Percentiles rank a stretch among this genome's conserved stretches.
phyloP scores from a whole-genome alignment of 768 basidiomycete species.

The Sporobolomyces pararoseus region DNA sequence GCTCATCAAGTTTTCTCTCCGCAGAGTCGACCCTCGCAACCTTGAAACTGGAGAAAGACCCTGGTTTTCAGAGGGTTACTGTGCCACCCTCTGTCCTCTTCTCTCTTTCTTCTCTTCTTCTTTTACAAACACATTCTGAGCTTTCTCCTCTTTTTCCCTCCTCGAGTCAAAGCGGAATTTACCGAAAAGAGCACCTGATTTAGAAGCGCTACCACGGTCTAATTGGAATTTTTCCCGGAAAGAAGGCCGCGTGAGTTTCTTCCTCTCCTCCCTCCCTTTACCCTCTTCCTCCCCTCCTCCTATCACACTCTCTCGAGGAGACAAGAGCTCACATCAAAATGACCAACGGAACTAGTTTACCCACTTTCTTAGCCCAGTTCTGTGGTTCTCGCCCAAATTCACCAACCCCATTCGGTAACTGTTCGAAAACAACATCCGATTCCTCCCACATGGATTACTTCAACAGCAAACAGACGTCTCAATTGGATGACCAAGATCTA shows the following conservation, averaged over 20 bases:
- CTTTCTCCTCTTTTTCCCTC: too few relatives aligned
- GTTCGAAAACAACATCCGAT: not conserved
- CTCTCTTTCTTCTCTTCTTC: slow-evolving; percentile 2
- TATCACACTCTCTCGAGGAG: too few relatives aligned
- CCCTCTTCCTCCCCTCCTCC: not conserved
- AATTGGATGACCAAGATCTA: slow-evolving; percentile 1
- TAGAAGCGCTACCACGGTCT: too few relatives aligned
- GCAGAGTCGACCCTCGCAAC: too few relatives aligned
- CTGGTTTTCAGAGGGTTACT: not conserved
- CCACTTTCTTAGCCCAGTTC: slow-evolving; percentile 8
- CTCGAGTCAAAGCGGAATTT: too few relatives aligned
- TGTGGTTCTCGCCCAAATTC: not conserved
- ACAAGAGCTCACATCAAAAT: not conserved
- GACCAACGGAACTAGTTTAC: not conserved
- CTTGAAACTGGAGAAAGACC: too few relatives aligned
- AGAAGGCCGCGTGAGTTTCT: too few relatives aligned
- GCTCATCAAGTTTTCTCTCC: too few relatives aligned
- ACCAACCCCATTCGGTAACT: not conserved
- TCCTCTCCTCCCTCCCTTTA: too few relatives aligned
- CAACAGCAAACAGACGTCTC: not conserved
- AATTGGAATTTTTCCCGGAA: too few relatives aligned
- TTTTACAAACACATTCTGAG: too few relatives aligned
- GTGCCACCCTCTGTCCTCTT: not conserved
- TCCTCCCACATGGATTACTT: slow-evolving; percentile 3
- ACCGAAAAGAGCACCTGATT: too few relatives aligned